These are phyloP conservation scores for Fennellomyces sp. DNA, from an alignment of 371 early-diverging fungal genomes.

Conservation along the genomic window DNA sequence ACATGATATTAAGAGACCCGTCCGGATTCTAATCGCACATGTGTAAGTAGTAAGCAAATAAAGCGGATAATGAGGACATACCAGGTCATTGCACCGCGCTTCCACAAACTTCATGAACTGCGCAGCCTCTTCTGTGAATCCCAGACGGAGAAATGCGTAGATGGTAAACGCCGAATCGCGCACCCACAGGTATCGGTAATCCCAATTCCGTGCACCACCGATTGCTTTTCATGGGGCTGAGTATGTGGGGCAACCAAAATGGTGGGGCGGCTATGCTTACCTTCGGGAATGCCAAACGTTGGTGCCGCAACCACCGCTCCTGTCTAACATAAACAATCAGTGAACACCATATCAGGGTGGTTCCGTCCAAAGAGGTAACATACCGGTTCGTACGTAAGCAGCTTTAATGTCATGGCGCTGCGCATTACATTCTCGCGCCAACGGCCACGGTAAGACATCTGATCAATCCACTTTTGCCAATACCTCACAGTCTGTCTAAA, in stretches of 20 bases:
- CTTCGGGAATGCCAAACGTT: conserved; percentile 84
- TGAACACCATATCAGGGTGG: neutral
- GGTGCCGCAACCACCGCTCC: conserved; percentile 85
- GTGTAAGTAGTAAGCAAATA: neutral
- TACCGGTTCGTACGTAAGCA: conserved; percentile 80
- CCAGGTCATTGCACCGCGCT: conserved; percentile 59
- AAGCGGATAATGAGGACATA: conserved; percentile 10
- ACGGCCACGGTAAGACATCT: conserved; percentile 66
- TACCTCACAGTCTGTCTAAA: conserved; percentile 66
- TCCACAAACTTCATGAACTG: conserved; percentile 74
- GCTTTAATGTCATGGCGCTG: conserved; percentile 75
- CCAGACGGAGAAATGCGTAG: conserved; percentile 82
- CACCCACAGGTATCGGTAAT: conserved; percentile 83
- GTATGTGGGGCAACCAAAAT: neutral
- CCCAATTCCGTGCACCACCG: conserved; percentile 84
- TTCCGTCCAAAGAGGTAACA: neutral
- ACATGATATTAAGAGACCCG: conserved; percentile 83
- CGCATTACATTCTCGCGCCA: conserved; percentile 80
- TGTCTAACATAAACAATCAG: conserved; percentile 33
- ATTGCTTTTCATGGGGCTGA: conserved; percentile 41
- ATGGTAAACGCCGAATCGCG: conserved; percentile 84
- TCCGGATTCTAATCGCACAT: conserved; percentile 57
- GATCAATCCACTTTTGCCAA: conserved; percentile 75
- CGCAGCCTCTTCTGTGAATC: conserved; percentile 74
- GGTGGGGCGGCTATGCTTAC: conserved; percentile 17